Evolutionary conservation across 2,329 filamentous ascomycete species (phyloP).

Genomic region (Sclerotiophoma versabilis): DNA sequence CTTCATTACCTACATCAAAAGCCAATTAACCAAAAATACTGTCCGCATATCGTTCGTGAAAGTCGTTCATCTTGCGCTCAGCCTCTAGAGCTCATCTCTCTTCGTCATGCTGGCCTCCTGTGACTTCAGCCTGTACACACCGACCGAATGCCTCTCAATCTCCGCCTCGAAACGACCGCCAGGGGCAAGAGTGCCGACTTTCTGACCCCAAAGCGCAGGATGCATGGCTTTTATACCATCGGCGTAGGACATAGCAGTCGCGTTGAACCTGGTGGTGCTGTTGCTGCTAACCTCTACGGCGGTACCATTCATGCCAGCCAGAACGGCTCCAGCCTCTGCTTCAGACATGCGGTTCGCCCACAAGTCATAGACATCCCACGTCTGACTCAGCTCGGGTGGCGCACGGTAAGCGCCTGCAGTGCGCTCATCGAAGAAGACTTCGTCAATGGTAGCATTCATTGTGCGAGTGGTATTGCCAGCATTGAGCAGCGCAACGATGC

Average conservation of each 20-base stretch:
- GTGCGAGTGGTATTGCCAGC: conserved; percentile 51
- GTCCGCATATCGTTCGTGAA: not conserved
- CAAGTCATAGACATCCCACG: conserved; percentile 62
- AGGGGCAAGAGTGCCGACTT: conserved; percentile 54
- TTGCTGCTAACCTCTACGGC: conserved; percentile 42
- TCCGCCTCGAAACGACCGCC: conserved; percentile 53
- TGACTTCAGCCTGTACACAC: conserved; percentile 57
- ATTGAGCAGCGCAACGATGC: conserved; percentile 61
- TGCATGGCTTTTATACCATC: conserved; percentile 54
- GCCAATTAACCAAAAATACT: not conserved
- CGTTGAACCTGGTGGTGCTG: conserved; percentile 56
- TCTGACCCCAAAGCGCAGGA: conserved; percentile 56
- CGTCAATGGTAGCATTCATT: conserved; percentile 59
- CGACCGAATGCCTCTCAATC: conserved; percentile 59
- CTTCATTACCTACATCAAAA: not conserved
- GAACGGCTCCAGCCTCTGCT: conserved; percentile 53
- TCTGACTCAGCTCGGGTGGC: conserved; percentile 51
- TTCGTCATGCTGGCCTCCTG: conserved; percentile 40
- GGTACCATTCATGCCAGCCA: conserved; percentile 56
- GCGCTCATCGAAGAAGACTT: conserved; percentile 61
- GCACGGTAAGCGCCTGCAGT: conserved; percentile 49
- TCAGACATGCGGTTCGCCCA: conserved; percentile 64
- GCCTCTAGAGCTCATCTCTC: conserved; percentile 54
- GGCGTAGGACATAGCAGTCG: conserved; percentile 58
- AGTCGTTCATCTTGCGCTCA: not conserved